Base-by-base conservation (phyloP, 352 stramenopile species). In the Globisporangium perplexum region DNA sequence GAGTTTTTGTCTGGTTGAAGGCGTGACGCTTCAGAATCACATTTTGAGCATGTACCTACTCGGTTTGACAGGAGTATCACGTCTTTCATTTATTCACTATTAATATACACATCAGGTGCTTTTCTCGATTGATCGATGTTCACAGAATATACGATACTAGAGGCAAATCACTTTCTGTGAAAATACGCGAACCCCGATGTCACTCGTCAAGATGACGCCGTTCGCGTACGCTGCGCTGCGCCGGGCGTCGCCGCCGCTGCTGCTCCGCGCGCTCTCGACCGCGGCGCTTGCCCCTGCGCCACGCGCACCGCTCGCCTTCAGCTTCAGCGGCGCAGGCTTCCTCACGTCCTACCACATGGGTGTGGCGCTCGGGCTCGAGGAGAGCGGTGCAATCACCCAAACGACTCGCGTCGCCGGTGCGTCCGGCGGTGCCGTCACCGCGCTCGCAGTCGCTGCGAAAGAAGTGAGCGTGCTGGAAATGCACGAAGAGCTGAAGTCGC, bases 261-360 rank as follows among this genome's bases (percentile, higher is more conserved):
- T n/a, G 47, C 47, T n/a, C n/a, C 47, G 47, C 38, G 17, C 54
- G 11, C 46, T 48, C 24, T 18, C 47, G 11, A 36, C 38, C 31
- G 23, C 47, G 22, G 24, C 24, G 2, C 20, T 24, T n/a, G n/a
- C 47, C 2, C 22, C 41, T 11, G n/a, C 39, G 5, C 4, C 46
- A 22, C 31, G 22, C 26, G 17, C 42, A 5, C 20, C 41, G 2
- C 63, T 57, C 28, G 83, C 87, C 61, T 88, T 93, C 57, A 82
- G 66, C 66, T 93, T 92, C 59, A 88, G 83, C 43, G 83, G 81
- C 45, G 78, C 73, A 30, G 83, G 83, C 5, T 93, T 93, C 62
- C 63, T 93, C 18, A 74, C 90, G 48, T 66, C 83, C 38, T 93
- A 90, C 62, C 81, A 93, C 51, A 68, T 93, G 36, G 83, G 83